Conservation (phyloP, 2,329 filamentous ascomycete species). For the Thelonectria rubi region DNA sequence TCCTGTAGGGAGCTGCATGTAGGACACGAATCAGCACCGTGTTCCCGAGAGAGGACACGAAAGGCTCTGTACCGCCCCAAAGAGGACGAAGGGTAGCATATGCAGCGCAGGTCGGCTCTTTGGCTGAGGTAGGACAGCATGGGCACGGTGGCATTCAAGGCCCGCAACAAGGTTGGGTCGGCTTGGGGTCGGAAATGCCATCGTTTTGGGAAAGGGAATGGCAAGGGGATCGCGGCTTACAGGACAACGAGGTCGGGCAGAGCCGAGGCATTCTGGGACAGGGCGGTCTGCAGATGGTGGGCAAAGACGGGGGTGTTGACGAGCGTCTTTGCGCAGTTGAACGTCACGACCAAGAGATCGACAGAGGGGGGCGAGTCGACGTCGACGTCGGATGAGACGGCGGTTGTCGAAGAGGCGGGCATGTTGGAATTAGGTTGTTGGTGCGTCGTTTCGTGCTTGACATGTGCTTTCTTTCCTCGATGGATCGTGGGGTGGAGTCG, state of each 20-base stretch:
- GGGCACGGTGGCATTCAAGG: background rate
- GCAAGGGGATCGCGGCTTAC: slow-evolving; percentile 53
- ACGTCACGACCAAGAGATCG: slow-evolving; percentile 82
- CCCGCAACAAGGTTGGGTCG: background rate
- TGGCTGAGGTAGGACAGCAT: slow-evolving; percentile 1
- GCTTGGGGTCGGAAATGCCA: slow-evolving; percentile 1
- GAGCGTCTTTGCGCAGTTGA: slow-evolving; percentile 82
- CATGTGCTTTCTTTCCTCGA: slow-evolving; percentile 5
- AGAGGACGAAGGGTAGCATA: slow-evolving; percentile 3
- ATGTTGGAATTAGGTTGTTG: slow-evolving; percentile 9
- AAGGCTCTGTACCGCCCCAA: slow-evolving; percentile 10
- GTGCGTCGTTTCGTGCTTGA: slow-evolving; percentile 1
- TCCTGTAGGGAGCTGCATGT: slow-evolving; percentile 81
- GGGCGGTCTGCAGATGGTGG: slow-evolving; percentile 69
- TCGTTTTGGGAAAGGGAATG: background rate
- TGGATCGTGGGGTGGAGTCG: slow-evolving; percentile 6
- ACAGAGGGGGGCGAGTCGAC: slow-evolving; percentile 61
- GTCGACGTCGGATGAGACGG: slow-evolving; percentile 13
- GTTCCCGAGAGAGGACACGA: slow-evolving; percentile 21
- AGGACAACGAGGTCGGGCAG: slow-evolving; percentile 66
- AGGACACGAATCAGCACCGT: slow-evolving; percentile 38
- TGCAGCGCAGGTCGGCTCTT: background rate
- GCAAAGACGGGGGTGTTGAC: slow-evolving; percentile 78
- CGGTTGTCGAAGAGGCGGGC: background rate
- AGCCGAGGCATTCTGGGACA: slow-evolving; percentile 58